Evolutionary conservation across 2,329 filamentous ascomycete species (phyloP), one percentile per base, ranked within the genome.

Genomic region (Scedosporium apiospermum): DNA sequence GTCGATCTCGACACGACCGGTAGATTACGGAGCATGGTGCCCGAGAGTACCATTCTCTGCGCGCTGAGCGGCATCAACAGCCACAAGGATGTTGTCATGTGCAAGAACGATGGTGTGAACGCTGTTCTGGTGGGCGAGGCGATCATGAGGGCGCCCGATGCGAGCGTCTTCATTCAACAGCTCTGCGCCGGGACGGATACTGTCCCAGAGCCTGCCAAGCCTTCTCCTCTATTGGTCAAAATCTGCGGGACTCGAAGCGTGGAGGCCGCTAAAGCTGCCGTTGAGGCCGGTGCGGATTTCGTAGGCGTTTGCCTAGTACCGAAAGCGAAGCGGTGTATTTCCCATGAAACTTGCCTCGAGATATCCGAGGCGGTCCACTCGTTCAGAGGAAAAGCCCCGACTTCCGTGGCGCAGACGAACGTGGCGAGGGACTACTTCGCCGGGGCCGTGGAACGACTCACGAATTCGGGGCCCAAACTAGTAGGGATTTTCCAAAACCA

Each of bases 401-500:
- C 66, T 3, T 69, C 74, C 2, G 64, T 69, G 1, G 67, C 72
- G 12, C 65, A 70, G 18, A 65, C 70, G 16, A 66, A 69, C 9
- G 67, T 70, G 4, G 80, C 81, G 3, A 81, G 78, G 7, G 90
- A 93, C 71, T 96, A 87, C 75, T 98, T 96, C 72, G 82, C 74
- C n/a, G 74, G 77, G 60, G 77, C 80, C n/a, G 68, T 73, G 26
- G 71, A 74, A 38, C 76, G 78, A 63, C 73, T 87, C 4, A 74
- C 81, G 71, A 71, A 79, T 72, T 71, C 84, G 14, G 76, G 89
- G 9, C 88, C 93, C 0, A 81, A 95, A 2, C 81, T 99, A 0
- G 95, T 96, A 4, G 95, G 95, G 63, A 93, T 99, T 2, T 99
- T 99, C 78, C 88, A 90, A 69, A 90, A 97, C 72, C 93, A 98